Evolutionary conservation across 768 basidiomycete species (phyloP), one percentile per base, ranked within the genome.

Genomic region (Pisolithus microcarpus): DNA sequence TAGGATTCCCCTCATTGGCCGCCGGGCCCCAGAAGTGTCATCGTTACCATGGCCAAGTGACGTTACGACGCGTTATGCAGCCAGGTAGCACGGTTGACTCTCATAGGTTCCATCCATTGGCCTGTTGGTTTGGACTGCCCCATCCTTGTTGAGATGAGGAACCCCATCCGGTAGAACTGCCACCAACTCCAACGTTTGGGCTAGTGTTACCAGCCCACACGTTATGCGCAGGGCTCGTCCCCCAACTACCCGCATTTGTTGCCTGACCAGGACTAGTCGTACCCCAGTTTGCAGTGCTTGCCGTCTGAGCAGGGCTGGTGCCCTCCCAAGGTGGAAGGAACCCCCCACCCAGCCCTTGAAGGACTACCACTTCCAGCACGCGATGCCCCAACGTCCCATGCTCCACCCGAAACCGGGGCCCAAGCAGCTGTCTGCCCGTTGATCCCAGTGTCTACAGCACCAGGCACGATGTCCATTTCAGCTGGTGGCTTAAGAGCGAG

Each of bases 401-500:
- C 50, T 52, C 68, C 65, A 9, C 58, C 58, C 31, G 30, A 9
- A 8, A 58, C n/a, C 2, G 54, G 49, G 28, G 15, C 52, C 57
- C 64, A 65, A 52, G 60, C 56, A 59, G 66, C 56, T 48, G 43
- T 50, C 39, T 47, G 58, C 39, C 54, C 59, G 38, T 48, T 55
- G 15, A 43, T 52, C 3, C 54, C 31, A 7, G 57, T 21, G 24
- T 75, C 72, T 46, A 70, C 72, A 51, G 67, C 71, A 37, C 62
- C 65, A 1, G 72, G 61, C 15, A 80, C 65, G 51, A 74, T 68
- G 52, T 84, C 83, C 36, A 78, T 63, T 38, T 87, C 82, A 13
- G 79, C 74, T 51, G 75, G 75, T 11, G 74, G 72, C 65, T 90
- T 88, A 11, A 91, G 74, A 9, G 82, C 85, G 42, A 88, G 75